Conservation (phyloP, 2,329 filamentous ascomycete genomes). For the Cercospora sp. region DNA sequence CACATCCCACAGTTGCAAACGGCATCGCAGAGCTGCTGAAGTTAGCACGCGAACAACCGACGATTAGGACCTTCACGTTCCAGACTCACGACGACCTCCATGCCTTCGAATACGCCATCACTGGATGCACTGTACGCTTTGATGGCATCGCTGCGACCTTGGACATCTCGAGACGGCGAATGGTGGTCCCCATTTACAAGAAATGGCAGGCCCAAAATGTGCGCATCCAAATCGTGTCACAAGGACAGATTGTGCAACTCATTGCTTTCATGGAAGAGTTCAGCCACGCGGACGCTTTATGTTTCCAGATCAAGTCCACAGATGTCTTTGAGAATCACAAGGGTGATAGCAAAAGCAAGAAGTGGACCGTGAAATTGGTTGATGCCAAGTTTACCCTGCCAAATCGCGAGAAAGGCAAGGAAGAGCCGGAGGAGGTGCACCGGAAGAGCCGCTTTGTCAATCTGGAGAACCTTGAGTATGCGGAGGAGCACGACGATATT, state of each 20-base stretch:
- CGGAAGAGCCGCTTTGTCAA: slow-evolving; percentile 75
- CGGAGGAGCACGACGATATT: slow-evolving; percentile 91
- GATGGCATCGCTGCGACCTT: slow-evolving; percentile 65
- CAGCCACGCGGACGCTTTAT: slow-evolving; percentile 82
- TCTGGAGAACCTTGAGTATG: slow-evolving; percentile 82
- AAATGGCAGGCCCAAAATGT: slow-evolving; percentile 85
- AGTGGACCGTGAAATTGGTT: slow-evolving; percentile 73
- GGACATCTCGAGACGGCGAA: slow-evolving; percentile 69
- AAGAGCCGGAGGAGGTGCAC: slow-evolving; percentile 57
- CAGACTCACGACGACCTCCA: slow-evolving; percentile 62
- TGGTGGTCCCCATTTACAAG: slow-evolving; percentile 91
- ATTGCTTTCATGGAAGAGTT: slow-evolving; percentile 88
- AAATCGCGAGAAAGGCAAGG: slow-evolving; percentile 50
- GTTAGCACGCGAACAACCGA: slow-evolving; percentile 55
- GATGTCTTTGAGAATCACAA: slow-evolving; percentile 70
- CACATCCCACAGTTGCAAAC: slow-evolving; percentile 50
- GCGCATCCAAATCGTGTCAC: slow-evolving; percentile 75
- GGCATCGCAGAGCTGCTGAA: slow-evolving; percentile 66
- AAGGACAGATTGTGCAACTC: slow-evolving; percentile 73
- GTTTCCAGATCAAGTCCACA: slow-evolving; percentile 79
- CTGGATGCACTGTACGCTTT: slow-evolving; percentile 68
- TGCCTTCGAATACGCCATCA: slow-evolving; percentile 74
- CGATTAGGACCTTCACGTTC: slow-evolving; percentile 66
- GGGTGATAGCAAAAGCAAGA: slow-evolving; percentile 49
- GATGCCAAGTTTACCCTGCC: slow-evolving; percentile 90